Base-by-base conservation (phyloP, 2,329 filamentous ascomycete species). In the Tolypocladium cylindrosporum region DNA sequence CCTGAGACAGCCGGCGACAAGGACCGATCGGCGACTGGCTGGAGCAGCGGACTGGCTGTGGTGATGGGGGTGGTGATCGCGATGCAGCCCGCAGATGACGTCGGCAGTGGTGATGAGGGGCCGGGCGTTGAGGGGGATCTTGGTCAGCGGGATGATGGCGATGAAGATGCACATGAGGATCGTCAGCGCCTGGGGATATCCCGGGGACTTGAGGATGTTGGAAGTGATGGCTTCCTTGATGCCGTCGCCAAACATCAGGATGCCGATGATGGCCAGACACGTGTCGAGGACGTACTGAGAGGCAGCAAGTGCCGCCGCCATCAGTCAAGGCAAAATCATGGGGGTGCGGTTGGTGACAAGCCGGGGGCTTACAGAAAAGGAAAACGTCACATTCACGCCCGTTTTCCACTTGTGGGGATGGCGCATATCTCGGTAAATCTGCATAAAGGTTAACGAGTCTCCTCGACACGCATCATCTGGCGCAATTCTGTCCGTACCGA, bases 171-270 rank as follows among this genome's bases (percentile, higher is more conserved):
- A 91, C 71, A 97, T 88, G 63, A 93, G 77, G 53, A 93, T 74
- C n/a, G 86, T 90, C 45, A 96, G 73, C 1, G 77, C 79, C 14
- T 82, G 75, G 1, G 93, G 90, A 69, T 96, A 97, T 57, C 87
- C 87, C 7, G 80, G 73, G 1, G 85, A 88, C 56, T 81, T 78
- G 63, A 97, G 83, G 60, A 99, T 87, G 73, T 96, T 97, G 67
- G 88, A 88, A 0, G 94, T 97, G 69, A 97, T 87, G 71, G 95
- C 91, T 62, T 96, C 92, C 58, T 81, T 82, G 57, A 96, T 90
- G n/a, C 77, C 81, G 64, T 96, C 89, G 60, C 93, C 93, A 71
- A 97, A 99, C 93, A 99, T 97, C 62, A 97, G 80, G 59, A 94
- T 82, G 43, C 94, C 93, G 13, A 89, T 83, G 51, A 94, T 82